A percentile compares a stretch with the other conserved stretches of the same genome.
These are phyloP conservation scores for Cryptomeria japonica DNA, from an alignment of 75 land plant species.

Conservation along the genomic window DNA sequence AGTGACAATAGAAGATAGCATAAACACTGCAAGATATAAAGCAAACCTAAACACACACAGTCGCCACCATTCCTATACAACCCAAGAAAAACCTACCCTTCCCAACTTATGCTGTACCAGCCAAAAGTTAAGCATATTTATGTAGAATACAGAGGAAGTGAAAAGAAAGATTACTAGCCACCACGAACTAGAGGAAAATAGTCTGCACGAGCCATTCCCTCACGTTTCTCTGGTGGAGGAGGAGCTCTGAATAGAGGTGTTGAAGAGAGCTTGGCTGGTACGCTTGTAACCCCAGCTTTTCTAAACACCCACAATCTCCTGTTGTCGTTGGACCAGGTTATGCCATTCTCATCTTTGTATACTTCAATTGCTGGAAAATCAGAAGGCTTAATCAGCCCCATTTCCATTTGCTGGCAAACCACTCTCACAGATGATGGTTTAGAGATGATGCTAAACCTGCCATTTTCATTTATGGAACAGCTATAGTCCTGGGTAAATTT, in stretches of 20 bases:
- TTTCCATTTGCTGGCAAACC: not conserved
- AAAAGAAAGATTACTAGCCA: not conserved
- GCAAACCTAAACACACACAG: no score
- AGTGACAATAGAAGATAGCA: no score
- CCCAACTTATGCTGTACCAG: no score
- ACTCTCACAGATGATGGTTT: no score
- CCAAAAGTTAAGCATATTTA: no score
- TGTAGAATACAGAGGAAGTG: no score
- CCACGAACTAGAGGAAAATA: not conserved
- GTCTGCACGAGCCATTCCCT: not conserved
- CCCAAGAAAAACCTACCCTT: no score
- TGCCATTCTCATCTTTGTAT: not conserved
- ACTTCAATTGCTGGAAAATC: not conserved
- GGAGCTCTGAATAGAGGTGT: not conserved
- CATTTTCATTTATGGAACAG: no score
- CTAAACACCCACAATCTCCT: not conserved
- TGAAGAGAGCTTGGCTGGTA: not conserved
- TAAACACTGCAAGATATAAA: no score
- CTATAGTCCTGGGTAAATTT: no score
- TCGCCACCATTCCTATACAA: no score
- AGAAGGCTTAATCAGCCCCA: not conserved
- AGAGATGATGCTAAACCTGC: no score
- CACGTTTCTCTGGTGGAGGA: not conserved
- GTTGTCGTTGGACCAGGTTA: not conserved
- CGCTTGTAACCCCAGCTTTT: not conserved